These are phyloP conservation scores for Alnus rubra DNA, from an alignment of 306 rosid species.

Conservation along the genomic window DNA sequence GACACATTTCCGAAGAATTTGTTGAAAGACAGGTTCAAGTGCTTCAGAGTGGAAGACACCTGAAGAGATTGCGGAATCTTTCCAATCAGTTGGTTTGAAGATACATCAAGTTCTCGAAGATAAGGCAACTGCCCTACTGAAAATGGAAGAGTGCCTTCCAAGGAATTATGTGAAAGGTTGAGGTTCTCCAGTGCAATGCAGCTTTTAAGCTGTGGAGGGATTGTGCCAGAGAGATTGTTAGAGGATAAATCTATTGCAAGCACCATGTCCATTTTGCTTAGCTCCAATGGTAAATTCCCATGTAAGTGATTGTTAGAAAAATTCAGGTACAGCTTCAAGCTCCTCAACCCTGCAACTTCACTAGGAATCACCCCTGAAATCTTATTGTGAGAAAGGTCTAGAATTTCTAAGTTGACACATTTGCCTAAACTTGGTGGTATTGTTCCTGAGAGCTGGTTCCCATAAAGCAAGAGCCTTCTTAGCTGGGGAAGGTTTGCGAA, in stretches of 20 bases:
- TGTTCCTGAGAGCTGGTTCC: constrained; percentile 71
- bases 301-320: constrained; percentile 65
- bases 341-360: constrained; percentile 81
- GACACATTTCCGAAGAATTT: constrained; percentile 65
- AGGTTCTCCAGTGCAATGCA: constrained; percentile 81
- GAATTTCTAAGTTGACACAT: constrained; percentile 76
- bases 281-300: constrained; percentile 73
- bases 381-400: constrained; percentile 79
- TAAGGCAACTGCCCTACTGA: constrained; percentile 74
- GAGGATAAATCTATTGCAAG: constrained; percentile 76
- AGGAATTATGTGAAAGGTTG: constrained; percentile 67
- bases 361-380: constrained; percentile 67
- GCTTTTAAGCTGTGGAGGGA: constrained; percentile 80
- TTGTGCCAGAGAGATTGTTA: constrained; percentile 68
- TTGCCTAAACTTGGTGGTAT: constrained; percentile 80
- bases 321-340: constrained; percentile 86
- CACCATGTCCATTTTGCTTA: constrained; percentile 96
- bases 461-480: constrained; percentile 72
- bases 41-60: constrained; percentile 60
- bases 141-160: constrained; percentile 65
- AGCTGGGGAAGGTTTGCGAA: constrained; percentile 79
- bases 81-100: constrained; percentile 67
- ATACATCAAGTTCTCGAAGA: constrained; percentile 63
- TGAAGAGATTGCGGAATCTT: constrained; percentile 59
- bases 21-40: constrained; percentile 82